These are phyloP conservation scores for Ogataea henricii DNA, from an alignment of 805 yeast species.

Conservation along the genomic window DNA sequence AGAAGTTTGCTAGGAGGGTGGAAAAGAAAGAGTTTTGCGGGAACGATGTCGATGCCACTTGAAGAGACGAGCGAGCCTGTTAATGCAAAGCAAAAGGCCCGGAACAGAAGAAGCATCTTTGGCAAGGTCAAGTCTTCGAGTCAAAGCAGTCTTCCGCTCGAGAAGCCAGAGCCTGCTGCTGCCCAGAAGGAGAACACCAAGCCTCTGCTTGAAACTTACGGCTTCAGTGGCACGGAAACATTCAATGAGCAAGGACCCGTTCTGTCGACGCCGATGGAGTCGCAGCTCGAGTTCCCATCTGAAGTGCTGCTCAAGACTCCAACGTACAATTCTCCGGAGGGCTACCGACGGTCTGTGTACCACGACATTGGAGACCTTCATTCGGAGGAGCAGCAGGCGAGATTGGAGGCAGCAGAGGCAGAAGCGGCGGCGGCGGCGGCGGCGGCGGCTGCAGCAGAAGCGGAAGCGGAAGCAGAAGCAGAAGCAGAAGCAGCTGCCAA, in stretches of 20 bases:
- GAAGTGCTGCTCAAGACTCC: constrained; percentile 10
- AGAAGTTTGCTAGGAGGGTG: constrained; percentile 33
- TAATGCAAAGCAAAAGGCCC: constrained; percentile 4
- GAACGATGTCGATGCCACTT: constrained; percentile 17
- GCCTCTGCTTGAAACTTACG: constrained; percentile 26
- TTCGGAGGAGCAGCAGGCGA: neutral
- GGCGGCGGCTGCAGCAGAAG: neutral
- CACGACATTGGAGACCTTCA: constrained; percentile 5
- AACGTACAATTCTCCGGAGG: constrained; percentile 18
- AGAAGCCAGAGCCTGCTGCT: neutral
- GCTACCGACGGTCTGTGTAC: constrained; percentile 15
- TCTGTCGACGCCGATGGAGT: constrained; percentile 16
- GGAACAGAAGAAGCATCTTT: constrained; percentile 17
- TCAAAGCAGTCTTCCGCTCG: neutral
- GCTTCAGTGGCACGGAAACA: constrained; percentile 18
- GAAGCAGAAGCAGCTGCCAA: neutral
- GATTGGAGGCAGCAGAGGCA: neutral
- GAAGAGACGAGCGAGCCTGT: constrained; percentile 9
- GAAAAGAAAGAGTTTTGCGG: constrained; percentile 33
- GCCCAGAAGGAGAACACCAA: constrained; percentile 1
- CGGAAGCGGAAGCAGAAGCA: neutral
- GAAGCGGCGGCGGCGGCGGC: neutral
- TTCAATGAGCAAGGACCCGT: constrained; percentile 10
- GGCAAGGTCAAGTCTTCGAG: constrained; percentile 16
- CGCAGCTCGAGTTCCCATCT: constrained; percentile 9